These are phyloP conservation scores for Penicillium parvum DNA, from an alignment of 495 filamentous ascomycete species.

Conservation along the genomic window DNA sequence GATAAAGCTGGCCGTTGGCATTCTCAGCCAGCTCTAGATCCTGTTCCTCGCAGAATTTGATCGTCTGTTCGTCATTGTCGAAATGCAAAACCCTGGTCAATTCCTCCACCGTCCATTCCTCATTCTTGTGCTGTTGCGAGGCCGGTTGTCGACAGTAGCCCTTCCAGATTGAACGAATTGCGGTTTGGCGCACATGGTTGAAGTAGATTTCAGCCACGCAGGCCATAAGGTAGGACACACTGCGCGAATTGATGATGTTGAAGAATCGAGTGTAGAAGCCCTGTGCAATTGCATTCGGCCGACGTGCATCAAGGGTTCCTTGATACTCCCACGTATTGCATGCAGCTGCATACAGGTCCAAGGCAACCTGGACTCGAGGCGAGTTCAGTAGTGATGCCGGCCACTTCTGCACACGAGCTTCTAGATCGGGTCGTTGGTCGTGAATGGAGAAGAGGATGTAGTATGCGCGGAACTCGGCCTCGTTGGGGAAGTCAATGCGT, in stretches of 20 bases:
- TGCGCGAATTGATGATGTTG: constrained; percentile 60
- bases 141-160: constrained; percentile 51
- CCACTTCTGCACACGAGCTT: constrained; percentile 73
- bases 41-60: constrained; percentile 64
- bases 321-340: constrained; percentile 60
- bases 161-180: constrained; percentile 65
- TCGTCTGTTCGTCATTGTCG: constrained; percentile 66
- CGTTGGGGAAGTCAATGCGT: constrained; percentile 58
- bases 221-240: constrained; percentile 84
- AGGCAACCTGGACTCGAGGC: constrained; percentile 57
- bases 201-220: constrained; percentile 93
- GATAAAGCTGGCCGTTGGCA: constrained; percentile 46
- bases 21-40: constrained; percentile 57
- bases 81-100: constrained; percentile 66
- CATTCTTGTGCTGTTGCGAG: constrained; percentile 61
- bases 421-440: constrained; percentile 63
- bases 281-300: constrained; percentile 53
- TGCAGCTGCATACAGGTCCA: constrained; percentile 64
- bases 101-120: constrained; percentile 68
- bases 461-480: constrained; percentile 87
- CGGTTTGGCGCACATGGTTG: constrained; percentile 68
- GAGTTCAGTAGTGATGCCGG: constrained; percentile 51
- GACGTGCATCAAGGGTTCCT: constrained; percentile 57
- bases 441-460: constrained; percentile 79
- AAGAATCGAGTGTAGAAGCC: constrained; percentile 72